Percentiles rank a stretch among this genome's conserved stretches.
These are phyloP conservation scores for Tephrocybe rancida DNA, from an alignment of 768 basidiomycete genomes.

Conservation along the genomic window DNA sequence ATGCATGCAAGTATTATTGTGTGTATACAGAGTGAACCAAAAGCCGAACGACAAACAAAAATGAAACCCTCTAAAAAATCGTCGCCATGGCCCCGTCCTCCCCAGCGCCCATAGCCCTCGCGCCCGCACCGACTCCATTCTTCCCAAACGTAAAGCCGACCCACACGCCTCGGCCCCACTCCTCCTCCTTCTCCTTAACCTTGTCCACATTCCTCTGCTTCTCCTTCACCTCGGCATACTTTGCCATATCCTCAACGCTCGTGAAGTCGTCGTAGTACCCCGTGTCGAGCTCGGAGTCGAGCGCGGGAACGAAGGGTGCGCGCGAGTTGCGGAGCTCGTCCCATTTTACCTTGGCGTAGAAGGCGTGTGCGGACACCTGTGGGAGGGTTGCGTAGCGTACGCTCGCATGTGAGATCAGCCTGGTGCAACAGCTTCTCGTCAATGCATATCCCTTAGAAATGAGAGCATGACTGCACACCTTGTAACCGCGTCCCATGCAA, in stretches of 20 bases:
- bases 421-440: conserved; percentile 23
- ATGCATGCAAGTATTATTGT: too few species aligned
- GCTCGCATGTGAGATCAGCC: conserved; percentile 86
- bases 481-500: conserved; percentile 94
- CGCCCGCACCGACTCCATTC: conserved; percentile 70
- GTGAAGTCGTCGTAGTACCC: conserved; percentile 95
- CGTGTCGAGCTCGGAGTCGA: conserved; percentile 93
- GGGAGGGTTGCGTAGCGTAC: conserved; percentile 75
- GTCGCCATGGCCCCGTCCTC: conserved; percentile 60
- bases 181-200: conserved; percentile 87
- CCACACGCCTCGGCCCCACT: conserved; percentile 76
- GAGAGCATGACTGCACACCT: conserved; percentile 46
- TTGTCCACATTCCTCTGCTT: conserved; percentile 94
- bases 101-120: conserved; percentile 37
- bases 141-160: conserved; percentile 93
- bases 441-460: background rate
- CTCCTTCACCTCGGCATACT: conserved; percentile 97
- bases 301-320: conserved; percentile 92
- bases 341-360: conserved; percentile 82
- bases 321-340: conserved; percentile 70
- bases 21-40: background rate
- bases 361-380: conserved; percentile 77
- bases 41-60: background rate
- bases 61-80: conserved; percentile 48
- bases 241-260: conserved; percentile 92